phyloP scores from a whole-genome alignment of 2,329 filamentous ascomycete genomes.

The Botrytis squamosa region DNA sequence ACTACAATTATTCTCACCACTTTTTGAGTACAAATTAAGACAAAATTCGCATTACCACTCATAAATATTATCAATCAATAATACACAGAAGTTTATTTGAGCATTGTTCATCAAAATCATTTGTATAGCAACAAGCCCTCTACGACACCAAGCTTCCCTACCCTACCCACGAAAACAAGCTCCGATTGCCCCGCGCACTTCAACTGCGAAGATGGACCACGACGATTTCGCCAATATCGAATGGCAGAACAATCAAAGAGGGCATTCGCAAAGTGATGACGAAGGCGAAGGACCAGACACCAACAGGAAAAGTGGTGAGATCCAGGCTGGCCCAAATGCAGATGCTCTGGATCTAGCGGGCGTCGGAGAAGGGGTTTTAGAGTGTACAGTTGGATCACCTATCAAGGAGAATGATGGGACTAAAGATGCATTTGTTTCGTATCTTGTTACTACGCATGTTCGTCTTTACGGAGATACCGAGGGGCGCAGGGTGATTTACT shows the following conservation, averaged over 20 bases:
- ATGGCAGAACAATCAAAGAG: constrained; percentile 64
- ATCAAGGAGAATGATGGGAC: constrained; percentile 96
- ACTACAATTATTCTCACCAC: constrained; percentile 16
- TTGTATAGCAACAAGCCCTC: background rate
- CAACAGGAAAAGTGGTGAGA: constrained; percentile 24
- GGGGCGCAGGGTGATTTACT: constrained; percentile 24
- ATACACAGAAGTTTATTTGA: background rate
- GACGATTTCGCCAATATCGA: constrained; percentile 81
- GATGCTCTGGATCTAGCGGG: constrained; percentile 55
- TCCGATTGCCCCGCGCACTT: constrained; percentile 27
- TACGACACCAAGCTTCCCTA: constrained; percentile 3
- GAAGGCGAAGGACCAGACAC: constrained; percentile 28
- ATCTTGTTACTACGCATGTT: constrained; percentile 88
- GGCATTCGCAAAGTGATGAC: constrained; percentile 44
- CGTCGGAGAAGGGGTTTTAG: constrained; percentile 70
- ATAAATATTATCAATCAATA: background rate
- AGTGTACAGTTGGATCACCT: constrained; percentile 79
- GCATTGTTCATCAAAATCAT: background rate
- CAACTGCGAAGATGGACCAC: constrained; percentile 36
- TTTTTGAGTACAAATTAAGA: constrained; percentile 17
- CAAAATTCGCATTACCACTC: constrained; percentile 9
- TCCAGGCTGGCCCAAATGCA: constrained; percentile 39
- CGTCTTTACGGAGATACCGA: constrained; percentile 32
- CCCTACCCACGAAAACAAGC: background rate
- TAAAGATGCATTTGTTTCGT: constrained; percentile 95